phyloP scores from a whole-genome alignment of 495 filamentous ascomycete species.

The Talaromyces ruber region DNA sequence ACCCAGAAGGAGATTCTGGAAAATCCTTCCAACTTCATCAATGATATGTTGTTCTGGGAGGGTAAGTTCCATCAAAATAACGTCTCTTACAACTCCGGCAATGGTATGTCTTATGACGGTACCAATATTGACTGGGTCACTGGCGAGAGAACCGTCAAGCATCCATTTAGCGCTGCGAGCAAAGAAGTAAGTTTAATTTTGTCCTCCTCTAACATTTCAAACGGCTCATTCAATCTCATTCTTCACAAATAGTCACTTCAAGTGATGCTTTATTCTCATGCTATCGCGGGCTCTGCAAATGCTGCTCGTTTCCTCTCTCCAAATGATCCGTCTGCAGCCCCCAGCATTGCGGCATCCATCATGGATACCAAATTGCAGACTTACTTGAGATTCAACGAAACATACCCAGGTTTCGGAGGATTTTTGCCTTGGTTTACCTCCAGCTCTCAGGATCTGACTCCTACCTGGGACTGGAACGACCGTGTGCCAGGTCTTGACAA shows the following conservation, averaged over 20 bases:
- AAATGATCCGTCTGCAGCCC: conserved; percentile 13
- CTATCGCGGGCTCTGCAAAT: conserved; percentile 16
- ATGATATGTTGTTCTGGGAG: conserved; percentile 26
- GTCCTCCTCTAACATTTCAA: neutral
- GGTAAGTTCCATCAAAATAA: conserved; percentile 26
- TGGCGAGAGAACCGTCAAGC: conserved; percentile 19
- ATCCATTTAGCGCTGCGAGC: conserved; percentile 28
- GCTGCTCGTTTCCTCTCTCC: conserved; percentile 23
- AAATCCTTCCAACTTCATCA: conserved; percentile 15
- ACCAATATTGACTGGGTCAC: conserved; percentile 23
- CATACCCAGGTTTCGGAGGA: conserved; percentile 25
- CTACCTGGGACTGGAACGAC: conserved; percentile 23
- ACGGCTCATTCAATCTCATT: neutral
- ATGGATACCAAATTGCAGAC: conserved; percentile 23
- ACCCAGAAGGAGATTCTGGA: conserved; percentile 16
- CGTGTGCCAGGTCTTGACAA: conserved; percentile 25
- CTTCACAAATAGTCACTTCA: conserved; percentile 13
- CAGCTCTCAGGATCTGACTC: conserved; percentile 14
- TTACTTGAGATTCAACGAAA: conserved; percentile 26
- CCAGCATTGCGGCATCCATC: conserved; percentile 17
- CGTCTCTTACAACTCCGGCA: conserved; percentile 21
- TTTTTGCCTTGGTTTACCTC: conserved; percentile 24
- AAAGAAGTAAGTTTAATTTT: conserved; percentile 16
- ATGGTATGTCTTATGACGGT: conserved; percentile 29
- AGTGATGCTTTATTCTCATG: conserved; percentile 27